Conservation (phyloP, 768 basidiomycete genomes). For the Pisolithus marmoratus region DNA sequence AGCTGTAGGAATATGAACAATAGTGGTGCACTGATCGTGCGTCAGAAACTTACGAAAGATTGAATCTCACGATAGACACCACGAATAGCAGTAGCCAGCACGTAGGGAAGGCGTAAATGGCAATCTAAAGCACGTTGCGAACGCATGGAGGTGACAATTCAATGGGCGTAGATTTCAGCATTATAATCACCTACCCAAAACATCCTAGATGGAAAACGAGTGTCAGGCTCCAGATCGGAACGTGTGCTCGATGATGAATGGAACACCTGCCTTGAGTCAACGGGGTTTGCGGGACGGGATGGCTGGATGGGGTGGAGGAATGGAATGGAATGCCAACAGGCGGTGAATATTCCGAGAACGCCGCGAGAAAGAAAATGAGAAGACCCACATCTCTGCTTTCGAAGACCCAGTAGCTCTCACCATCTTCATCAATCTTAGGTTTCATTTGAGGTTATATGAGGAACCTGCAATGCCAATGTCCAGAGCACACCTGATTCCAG, state of each 20-base stretch:
- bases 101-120: slow-evolving; percentile 83
- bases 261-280: slow-evolving; percentile 71
- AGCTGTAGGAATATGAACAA: slow-evolving; percentile 42
- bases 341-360: slow-evolving; percentile 4
- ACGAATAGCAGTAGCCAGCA: slow-evolving; percentile 86
- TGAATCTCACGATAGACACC: slow-evolving; percentile 85
- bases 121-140: slow-evolving; percentile 46
- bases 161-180: slow-evolving; percentile 10
- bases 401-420: slow-evolving; percentile 96
- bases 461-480: not conserved
- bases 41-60: slow-evolving; percentile 64
- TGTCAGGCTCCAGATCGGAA: slow-evolving; percentile 6
- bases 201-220: slow-evolving; percentile 51
- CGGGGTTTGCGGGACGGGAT: slow-evolving; percentile 79
- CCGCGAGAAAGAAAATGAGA: not conserved
- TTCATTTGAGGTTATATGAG: not conserved
- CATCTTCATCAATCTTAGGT: slow-evolving; percentile 86
- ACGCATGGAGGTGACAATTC: slow-evolving; percentile 6
- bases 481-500: slow-evolving; percentile 78
- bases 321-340: not conserved
- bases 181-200: slow-evolving; percentile 65
- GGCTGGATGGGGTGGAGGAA: slow-evolving; percentile 45
- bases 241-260: slow-evolving; percentile 4
- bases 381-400: slow-evolving; percentile 87
- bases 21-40: not conserved